phyloP scores from a whole-genome alignment of 2,329 filamentous ascomycete species.

The Eutypa lata region DNA sequence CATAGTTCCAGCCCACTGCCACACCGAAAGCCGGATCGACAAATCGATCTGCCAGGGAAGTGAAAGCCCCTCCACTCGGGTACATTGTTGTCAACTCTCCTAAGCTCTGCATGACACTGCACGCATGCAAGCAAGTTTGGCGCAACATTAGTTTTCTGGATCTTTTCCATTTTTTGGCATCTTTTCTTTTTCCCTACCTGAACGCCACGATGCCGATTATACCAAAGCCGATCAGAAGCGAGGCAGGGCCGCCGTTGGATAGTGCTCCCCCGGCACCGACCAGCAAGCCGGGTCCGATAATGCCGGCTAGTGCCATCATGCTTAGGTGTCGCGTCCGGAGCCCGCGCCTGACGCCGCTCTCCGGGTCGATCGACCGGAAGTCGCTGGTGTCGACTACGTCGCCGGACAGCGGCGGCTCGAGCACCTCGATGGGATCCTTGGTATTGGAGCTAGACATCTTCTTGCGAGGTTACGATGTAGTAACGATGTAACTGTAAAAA shows the following conservation, averaged over 20 bases:
- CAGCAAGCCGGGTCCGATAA: slow-evolving; percentile 67
- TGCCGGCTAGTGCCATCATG: slow-evolving; percentile 63
- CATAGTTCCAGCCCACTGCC: slow-evolving; percentile 71
- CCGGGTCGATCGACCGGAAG: slow-evolving; percentile 51
- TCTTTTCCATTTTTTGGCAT: too few relatives aligned
- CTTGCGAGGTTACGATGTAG: too few relatives aligned
- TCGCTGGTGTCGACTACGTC: slow-evolving; percentile 20
- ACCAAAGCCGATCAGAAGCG: slow-evolving; percentile 69
- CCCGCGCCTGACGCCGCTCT: slow-evolving; percentile 65
- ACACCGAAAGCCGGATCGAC: slow-evolving; percentile 68
- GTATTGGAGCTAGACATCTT: too few relatives aligned
- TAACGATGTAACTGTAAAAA: too few relatives aligned
- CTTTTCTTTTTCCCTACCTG: too few relatives aligned
- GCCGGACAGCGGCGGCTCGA: neutral
- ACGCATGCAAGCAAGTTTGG: too few relatives aligned
- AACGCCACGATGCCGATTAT: slow-evolving; percentile 67
- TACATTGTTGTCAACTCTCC: slow-evolving; percentile 74
- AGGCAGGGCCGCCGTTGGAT: slow-evolving; percentile 65
- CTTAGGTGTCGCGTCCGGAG: slow-evolving; percentile 62
- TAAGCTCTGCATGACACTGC: slow-evolving; percentile 67
- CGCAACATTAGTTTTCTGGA: too few relatives aligned
- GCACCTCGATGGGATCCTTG: too few relatives aligned
- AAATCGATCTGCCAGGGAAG: slow-evolving; percentile 67
- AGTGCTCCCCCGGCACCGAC: slow-evolving; percentile 70
- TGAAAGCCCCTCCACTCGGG: slow-evolving; percentile 68